Base-by-base conservation (phyloP, 352 stramenopile species). In the Phytophthora aleatoria region DNA sequence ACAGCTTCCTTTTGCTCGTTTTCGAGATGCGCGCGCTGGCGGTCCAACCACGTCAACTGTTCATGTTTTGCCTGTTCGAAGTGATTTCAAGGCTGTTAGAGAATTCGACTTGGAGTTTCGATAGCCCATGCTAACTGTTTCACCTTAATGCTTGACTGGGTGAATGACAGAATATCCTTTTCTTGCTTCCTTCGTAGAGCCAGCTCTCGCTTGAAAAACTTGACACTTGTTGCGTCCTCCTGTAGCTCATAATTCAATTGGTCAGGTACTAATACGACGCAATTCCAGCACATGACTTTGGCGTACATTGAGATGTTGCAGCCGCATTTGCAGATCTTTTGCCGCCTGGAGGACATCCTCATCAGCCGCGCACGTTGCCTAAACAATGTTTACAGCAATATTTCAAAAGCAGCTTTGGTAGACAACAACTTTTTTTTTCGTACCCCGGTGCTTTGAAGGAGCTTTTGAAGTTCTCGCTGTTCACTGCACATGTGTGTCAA, bases 71-170 rank as follows among this genome's bases (percentile, higher is more conserved):
- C 61, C 67, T 79, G 42, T 6, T 38, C 42, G 54, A 57, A 42
- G 13, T 16, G 20, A n/a, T 42, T 36, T 38, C 15, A 28, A 30
- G 3, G 50, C 20, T n/a, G 35, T 52, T 50, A 45, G 48, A 44
- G 10, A 36, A n/a, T 50, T 30, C 12, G 16, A 53, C 6, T 36
- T 65, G 11, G 30, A 52, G 13, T 59, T 45, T 31, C 31, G 31
- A 3, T 36, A 11, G 2, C 31, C 0, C 11, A 51, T 28, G n/a
- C 26, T 16, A n/a, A 33, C 10, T 35, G n/a, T n/a, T 3, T 39
- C 33, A 80, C 72, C 72, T 80, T 80, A 20, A 75, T 73, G 33
- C 54, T 73, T 15, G 72, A 72, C 20, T 73, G 67, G n/a, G 69
- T 61, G 28, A 77, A 59, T 9, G 31, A 48, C 38, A 80, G 52